A percentile compares a stretch with the other conserved stretches of the same genome.
Evolutionary conservation across 306 rosid genomes (phyloP).

Genomic region (Pachyrhizus erosus): DNA sequence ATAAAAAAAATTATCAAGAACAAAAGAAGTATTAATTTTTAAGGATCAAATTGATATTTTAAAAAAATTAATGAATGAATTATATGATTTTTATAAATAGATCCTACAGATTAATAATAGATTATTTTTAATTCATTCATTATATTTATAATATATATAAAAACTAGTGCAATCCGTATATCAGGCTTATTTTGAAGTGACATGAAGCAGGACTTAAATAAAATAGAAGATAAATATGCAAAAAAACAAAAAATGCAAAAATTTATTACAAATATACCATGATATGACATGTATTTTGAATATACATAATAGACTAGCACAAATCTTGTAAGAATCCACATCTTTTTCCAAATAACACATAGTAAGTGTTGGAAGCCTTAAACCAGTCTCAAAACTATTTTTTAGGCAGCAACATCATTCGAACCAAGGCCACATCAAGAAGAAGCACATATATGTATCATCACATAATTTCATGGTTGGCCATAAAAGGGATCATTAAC

Average conservation of each 20-base stretch:
- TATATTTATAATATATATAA: no score
- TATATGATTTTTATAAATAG: no score
- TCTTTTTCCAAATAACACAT: not conserved
- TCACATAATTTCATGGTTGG: not conserved
- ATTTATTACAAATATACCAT: slow-evolving; percentile 12
- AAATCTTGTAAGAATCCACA: not conserved
- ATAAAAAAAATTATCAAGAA: no score
- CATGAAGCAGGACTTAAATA: not conserved
- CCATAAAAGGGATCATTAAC: not conserved
- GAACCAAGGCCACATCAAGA: not conserved
- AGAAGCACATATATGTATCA: not conserved
- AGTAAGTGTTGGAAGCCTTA: not conserved
- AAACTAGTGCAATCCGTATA: not conserved
- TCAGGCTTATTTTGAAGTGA: not conserved
- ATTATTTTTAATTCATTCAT: no score
- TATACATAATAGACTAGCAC: slow-evolving; percentile 1
- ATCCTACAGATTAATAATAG: no score
- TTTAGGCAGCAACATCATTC: not conserved
- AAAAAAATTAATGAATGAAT: no score
- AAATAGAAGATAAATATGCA: not conserved
- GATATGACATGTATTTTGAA: not conserved
- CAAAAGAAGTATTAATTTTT: no score
- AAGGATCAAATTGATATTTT: no score
- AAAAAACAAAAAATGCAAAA: not conserved
- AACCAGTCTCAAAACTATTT: not conserved